These are phyloP conservation scores for Phytophthora hybrid DNA, from an alignment of 352 stramenopile species.

Conservation along the genomic window DNA sequence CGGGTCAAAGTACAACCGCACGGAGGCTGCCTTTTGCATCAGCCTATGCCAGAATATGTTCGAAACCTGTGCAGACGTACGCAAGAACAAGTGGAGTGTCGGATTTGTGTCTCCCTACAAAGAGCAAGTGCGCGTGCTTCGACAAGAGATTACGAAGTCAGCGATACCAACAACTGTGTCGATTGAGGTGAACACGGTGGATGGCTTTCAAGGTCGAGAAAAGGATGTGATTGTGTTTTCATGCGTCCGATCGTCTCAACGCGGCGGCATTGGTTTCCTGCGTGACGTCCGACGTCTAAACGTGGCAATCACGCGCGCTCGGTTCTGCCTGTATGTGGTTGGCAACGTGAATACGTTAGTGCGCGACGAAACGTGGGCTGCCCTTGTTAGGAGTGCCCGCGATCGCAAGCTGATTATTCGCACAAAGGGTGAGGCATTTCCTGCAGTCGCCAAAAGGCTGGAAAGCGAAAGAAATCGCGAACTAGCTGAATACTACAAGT, in stretches of 20 bases:
- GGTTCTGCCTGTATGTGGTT: slow-evolving; percentile 90
- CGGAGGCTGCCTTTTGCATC: slow-evolving; percentile 83
- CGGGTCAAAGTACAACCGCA: slow-evolving; percentile 84
- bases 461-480: slow-evolving; percentile 49
- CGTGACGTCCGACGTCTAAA: slow-evolving; percentile 92
- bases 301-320: slow-evolving; percentile 90
- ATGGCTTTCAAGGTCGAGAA: slow-evolving; percentile 98
- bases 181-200: slow-evolving; percentile 97
- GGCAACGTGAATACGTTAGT: slow-evolving; percentile 80
- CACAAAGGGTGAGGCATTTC: slow-evolving; percentile 52
- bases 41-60: slow-evolving; percentile 79
- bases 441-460: slow-evolving; percentile 48
- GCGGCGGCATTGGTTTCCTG: slow-evolving; percentile 91
- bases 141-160: slow-evolving; percentile 67
- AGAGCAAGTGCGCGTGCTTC: slow-evolving; percentile 92
- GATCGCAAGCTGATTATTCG: slow-evolving; percentile 75
- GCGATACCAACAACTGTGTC: slow-evolving; percentile 59
- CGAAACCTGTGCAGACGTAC: slow-evolving; percentile 57
- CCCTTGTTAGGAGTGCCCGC: slow-evolving; percentile 75
- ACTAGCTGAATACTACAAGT: slow-evolving; percentile 63
- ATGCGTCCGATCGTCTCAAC: slow-evolving; percentile 89
- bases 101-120: slow-evolving; percentile 99
- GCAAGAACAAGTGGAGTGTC: slow-evolving; percentile 84
- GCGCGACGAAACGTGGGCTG: slow-evolving; percentile 82
- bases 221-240: slow-evolving; percentile 99